phyloP scores from a whole-genome alignment of 768 basidiomycete genomes.

The Kwoniella shandongensis region DNA sequence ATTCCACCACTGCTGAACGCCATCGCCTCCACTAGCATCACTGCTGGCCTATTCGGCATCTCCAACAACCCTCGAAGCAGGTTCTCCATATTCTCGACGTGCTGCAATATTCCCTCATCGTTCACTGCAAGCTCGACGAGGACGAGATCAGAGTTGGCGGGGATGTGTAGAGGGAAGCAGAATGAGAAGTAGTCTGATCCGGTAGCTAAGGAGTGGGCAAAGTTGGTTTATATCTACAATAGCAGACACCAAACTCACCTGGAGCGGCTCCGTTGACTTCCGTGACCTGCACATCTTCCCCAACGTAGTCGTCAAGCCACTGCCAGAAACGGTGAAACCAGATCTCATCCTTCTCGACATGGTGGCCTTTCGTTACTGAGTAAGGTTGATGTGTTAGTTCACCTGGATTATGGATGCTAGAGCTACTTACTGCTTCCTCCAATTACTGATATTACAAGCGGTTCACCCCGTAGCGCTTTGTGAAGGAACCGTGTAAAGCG shows the following conservation, averaged over 20 bases:
- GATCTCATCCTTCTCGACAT: conserved; percentile 37
- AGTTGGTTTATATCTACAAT: not conserved
- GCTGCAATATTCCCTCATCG: conserved; percentile 49
- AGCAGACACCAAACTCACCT: conserved; percentile 23
- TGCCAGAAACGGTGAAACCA: conserved; percentile 47
- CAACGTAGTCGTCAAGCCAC: conserved; percentile 44
- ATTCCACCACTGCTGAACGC: conserved; percentile 48
- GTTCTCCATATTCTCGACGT: conserved; percentile 53
- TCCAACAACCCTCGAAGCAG: conserved; percentile 49
- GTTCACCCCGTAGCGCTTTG: conserved; percentile 43
- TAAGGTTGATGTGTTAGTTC: not conserved
- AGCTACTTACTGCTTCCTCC: conserved; percentile 46
- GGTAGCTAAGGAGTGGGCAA: conserved; percentile 31
- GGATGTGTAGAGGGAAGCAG: conserved; percentile 53
- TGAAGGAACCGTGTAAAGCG: conserved; percentile 32
- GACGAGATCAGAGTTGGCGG: conserved; percentile 45
- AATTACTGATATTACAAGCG: conserved; percentile 37
- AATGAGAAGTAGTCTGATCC: conserved; percentile 51
- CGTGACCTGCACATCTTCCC: conserved; percentile 20
- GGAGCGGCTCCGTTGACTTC: conserved; percentile 51
- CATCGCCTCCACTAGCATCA: conserved; percentile 49
- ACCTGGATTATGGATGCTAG: not conserved
- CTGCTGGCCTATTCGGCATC: conserved; percentile 45
- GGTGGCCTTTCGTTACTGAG: conserved; percentile 49
- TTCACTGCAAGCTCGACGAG: conserved; percentile 53